Base-by-base conservation (phyloP, 2,329 filamentous ascomycete species). In the Ophiostoma angusticollis region DNA sequence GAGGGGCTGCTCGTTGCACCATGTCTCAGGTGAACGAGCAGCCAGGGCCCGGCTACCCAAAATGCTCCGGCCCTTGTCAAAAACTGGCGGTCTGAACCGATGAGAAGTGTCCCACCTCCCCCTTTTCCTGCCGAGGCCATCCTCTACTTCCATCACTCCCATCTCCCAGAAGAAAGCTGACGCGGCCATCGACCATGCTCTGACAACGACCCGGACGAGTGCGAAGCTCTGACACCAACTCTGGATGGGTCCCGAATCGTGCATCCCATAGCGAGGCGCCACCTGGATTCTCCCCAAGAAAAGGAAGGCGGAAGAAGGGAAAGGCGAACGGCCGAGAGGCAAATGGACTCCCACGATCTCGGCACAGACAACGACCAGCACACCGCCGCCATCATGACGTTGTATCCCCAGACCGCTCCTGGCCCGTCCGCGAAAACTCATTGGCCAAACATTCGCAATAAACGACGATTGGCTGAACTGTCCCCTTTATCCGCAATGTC, bases 191-290 rank as follows among this genome's bases (percentile, higher is more conserved):
- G n/a, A 4, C 16, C 24, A n/a, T 25, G 21, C 6, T 13, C 17
- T 12, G 27, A 31, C 18, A 8, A 56, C n/a, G 54, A 53, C 50
- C 65, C 71, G 65, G 84, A 89, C 83, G 87, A 89, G 84, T 72
- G 70, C 84, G 67, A 85, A 78, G 68, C 84, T 86, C 85, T 93
- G 84, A 93, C 79, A 67, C 82, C 82, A 85, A 86, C 82, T 73
- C 79, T 58, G 75, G 82, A 85, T 84, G 85, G 82, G 83, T 85
- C 84, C 84, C 70, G 62, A 60, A 50, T n/a, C n/a, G n/a, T n/a
- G n/a, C n/a, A n/a, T n/a, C n/a, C n/a, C n/a, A n/a, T n/a, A n/a
- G n/a, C n/a, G n/a, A n/a, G n/a, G n/a, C n/a, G n/a, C n/a, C n/a
- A n/a, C n/a, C n/a, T n/a, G n/a, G n/a, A n/a, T n/a, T n/a, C n/a